Base-by-base conservation (phyloP, 202 grass and related monocot genomes). In the Miscanthus sacchariflorus region DNA sequence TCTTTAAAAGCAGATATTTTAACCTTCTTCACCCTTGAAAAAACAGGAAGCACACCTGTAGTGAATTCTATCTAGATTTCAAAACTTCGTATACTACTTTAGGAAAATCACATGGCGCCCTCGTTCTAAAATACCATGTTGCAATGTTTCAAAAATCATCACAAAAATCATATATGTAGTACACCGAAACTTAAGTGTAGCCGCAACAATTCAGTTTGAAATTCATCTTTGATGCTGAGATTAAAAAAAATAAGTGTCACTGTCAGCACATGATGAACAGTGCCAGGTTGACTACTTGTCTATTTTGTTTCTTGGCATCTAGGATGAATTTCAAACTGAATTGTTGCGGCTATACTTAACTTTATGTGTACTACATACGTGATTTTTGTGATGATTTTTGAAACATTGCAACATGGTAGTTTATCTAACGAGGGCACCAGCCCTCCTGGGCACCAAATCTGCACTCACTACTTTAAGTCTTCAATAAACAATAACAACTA, bases 401-500 rank as follows among this genome's bases (percentile, higher is more conserved):
- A 59, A 59, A 56, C 19, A 59, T 59, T 59, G 54, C 18, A 59
- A 59, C 19, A 59, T 59, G 54, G 54, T 59, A 59, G 0, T 59
- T 59, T n/a, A 59, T 6, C 19, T n/a, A 59, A 59, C 5, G 19
- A 56, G 7, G 54, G 18, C 0, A 2, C 17, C 50, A 54, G 52
- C 18, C 50, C 54, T 14, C 54, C 54, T 59, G 54, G 54, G 54
- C 19, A 59, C 19, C 54, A 59, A 17, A 59, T 59, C 19, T 59
- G 54, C 54, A 59, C 18, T 59, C 54, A 61, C 21, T 61, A 9
- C 7, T 59, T 59, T 4, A n/a, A 23, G 21, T 61, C 19, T 61
- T n/a, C 7, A 61, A 61, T 8, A 72, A 78, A 78, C 10, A 83
- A 78, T n/a, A 83, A 83, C 49, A 45, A 35, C 13, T 39, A 7